Evolutionary conservation across 2,329 filamentous ascomycete genomes (phyloP), one percentile per base, ranked within the genome.

Genomic region (Penicillium sp.): DNA sequence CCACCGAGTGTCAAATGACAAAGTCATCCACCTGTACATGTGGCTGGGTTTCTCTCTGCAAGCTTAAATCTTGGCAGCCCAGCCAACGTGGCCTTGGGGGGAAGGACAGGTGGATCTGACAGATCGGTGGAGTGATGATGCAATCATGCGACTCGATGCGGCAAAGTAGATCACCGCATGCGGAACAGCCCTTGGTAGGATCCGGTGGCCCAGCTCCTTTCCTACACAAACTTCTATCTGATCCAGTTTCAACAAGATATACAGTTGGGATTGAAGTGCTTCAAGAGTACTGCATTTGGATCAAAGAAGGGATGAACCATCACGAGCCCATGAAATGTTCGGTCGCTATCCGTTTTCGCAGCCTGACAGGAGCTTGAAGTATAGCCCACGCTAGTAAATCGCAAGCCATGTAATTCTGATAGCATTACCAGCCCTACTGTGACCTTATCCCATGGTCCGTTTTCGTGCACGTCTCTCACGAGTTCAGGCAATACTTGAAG

Each of bases 401-500:
- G 11, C 41, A 42, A 43, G 40, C 45, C 44, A 62, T 62, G 60
- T 63, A 64, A 66, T 62, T 46, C 57, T 66, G 63, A 67, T 63
- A 61, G 50, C 56, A 63, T 60, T 27, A 45, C 43, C 50, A 44
- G 45, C 52, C 42, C 37, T 44, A 48, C 50, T 57, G 55, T 66
- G 62, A 65, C 56, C 58, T 50, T 54, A 55, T 57, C 66, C 57
- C 61, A 59, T 62, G 61, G 54, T 56, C 60, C 61, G 58, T 55
- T 63, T 61, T 52, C 59, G 54, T 57, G 50, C 54, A 51, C 52
- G 45, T 57, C 45, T 50, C 54, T 54, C 56, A 39, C 48, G 28
- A 39, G 29, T 37, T 46, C 48, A 43, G 46, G 51, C 13, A 46
- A 44, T 58, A 61, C 50, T 62, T 64, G 46, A 60, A 59, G 55